These are phyloP conservation scores for Schizopora paradoxa DNA, from an alignment of 1,284 basidiomycete species.

Conservation along the genomic window DNA sequence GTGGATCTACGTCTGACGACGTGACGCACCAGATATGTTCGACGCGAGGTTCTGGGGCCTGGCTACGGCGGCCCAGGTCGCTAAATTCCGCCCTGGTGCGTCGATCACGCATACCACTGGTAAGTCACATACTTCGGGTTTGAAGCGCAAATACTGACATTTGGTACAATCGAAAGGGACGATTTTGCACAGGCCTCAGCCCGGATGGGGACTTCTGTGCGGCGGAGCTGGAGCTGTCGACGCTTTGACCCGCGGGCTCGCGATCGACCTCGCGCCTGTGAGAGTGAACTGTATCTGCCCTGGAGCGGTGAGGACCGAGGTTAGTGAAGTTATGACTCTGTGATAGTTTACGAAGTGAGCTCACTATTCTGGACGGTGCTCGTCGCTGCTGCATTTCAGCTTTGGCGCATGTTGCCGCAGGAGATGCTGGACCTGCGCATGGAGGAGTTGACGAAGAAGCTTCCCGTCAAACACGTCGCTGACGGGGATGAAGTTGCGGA, in stretches of 20 bases:
- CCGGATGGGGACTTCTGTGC: slow-evolving; percentile 14
- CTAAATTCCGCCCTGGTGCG: not conserved
- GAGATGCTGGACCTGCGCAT: no score
- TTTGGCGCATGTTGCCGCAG: slow-evolving; percentile 19
- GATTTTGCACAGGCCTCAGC: slow-evolving; percentile 12
- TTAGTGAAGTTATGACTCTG: slow-evolving; percentile 3
- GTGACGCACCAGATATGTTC: not conserved
- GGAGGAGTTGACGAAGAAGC: not conserved
- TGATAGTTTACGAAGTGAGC: not conserved
- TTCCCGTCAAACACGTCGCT: not conserved
- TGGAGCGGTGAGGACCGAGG: slow-evolving; percentile 18
- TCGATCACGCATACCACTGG: not conserved
- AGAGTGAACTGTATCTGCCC: slow-evolving; percentile 20
- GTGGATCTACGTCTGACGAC: not conserved
- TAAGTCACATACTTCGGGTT: no score
- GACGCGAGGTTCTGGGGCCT: not conserved
- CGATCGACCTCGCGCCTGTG: slow-evolving; percentile 20
- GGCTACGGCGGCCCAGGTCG: not conserved
- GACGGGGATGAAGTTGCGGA: not conserved
- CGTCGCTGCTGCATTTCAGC: no score
- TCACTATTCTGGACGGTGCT: not conserved
- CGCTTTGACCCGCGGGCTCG: slow-evolving; percentile 17
- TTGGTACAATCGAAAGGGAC: slow-evolving; percentile 13
- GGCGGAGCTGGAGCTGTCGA: slow-evolving; percentile 18
- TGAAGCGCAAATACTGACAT: no score